phyloP scores from a whole-genome alignment of 768 basidiomycete species.

The Kwoniella sp. region DNA sequence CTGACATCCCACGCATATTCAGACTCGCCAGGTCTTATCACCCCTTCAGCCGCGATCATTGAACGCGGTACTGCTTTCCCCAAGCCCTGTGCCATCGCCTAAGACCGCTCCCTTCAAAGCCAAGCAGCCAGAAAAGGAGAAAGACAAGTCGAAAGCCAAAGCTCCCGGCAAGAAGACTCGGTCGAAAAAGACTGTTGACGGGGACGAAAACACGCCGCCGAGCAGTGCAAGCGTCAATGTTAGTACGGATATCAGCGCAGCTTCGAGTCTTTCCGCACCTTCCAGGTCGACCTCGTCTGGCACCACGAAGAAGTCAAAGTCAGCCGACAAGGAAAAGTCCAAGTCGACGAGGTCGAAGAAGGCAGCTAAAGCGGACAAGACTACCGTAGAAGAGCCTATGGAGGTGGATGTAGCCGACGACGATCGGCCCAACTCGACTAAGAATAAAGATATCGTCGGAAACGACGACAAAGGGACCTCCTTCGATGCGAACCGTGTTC shows the following conservation, averaged over 20 bases:
- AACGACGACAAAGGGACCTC: too few species aligned
- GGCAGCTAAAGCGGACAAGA: neutral
- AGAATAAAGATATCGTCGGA: too few species aligned
- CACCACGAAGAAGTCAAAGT: neutral
- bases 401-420: too few species aligned
- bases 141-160: conserved; percentile 15
- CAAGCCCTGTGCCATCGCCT: conserved; percentile 8
- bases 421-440: too few species aligned
- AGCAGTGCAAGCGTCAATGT: neutral
- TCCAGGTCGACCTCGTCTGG: neutral
- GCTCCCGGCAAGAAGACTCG: conserved; percentile 17
- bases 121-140: conserved; percentile 2
- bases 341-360: conserved; percentile 3
- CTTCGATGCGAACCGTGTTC: too few species aligned
- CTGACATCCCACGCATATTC: neutral
- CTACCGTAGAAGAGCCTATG: conserved; percentile 7
- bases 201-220: conserved; percentile 9
- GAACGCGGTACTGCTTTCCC: conserved; percentile 14
- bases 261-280: neutral
- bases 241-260: neutral
- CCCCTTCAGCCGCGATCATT: conserved; percentile 34
- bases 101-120: conserved; percentile 7
- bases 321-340: neutral
- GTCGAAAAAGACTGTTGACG: conserved; percentile 1
- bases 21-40: conserved; percentile 27